These are phyloP conservation scores for Talaromyces nanjingensis DNA, from an alignment of 495 filamentous ascomycete genomes.

Conservation along the genomic window DNA sequence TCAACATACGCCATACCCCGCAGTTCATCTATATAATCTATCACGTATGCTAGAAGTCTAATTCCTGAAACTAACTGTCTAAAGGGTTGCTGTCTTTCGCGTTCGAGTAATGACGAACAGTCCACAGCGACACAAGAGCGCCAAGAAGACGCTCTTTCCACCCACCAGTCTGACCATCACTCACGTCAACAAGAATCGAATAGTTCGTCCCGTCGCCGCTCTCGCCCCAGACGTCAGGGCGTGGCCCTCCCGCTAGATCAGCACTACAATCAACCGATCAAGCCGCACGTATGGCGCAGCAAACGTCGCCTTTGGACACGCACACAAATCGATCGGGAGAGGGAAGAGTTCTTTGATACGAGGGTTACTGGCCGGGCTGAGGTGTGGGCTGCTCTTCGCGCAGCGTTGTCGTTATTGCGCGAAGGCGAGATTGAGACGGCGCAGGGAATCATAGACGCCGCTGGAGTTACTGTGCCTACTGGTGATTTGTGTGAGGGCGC, in stretches of 20 bases:
- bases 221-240: slow-evolving; percentile 12
- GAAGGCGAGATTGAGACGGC: slow-evolving; percentile 58
- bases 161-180: not conserved
- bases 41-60: not conserved
- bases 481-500: slow-evolving; percentile 64
- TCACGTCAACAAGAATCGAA: slow-evolving; percentile 1
- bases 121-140: slow-evolving; percentile 8
- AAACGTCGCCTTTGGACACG: slow-evolving; percentile 48
- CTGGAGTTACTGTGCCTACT: slow-evolving; percentile 71
- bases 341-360: slow-evolving; percentile 75
- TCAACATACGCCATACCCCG: not conserved
- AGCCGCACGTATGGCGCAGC: slow-evolving; percentile 42
- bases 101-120: not conserved
- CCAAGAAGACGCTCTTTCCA: slow-evolving; percentile 3
- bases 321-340: slow-evolving; percentile 38
- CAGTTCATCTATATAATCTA: not conserved
- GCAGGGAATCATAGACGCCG: slow-evolving; percentile 69
- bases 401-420: slow-evolving; percentile 60
- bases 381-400: slow-evolving; percentile 67
- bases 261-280: slow-evolving; percentile 46
- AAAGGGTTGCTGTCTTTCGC: slow-evolving; percentile 12
- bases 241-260: slow-evolving; percentile 24
- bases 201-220: slow-evolving; percentile 13
- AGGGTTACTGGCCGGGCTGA: slow-evolving; percentile 68
- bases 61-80: not conserved